Percentiles rank a stretch among this genome's conserved stretches.
phyloP scores from a whole-genome alignment of 495 filamentous ascomycete species.

The Hypoxylon crocopeplum region DNA sequence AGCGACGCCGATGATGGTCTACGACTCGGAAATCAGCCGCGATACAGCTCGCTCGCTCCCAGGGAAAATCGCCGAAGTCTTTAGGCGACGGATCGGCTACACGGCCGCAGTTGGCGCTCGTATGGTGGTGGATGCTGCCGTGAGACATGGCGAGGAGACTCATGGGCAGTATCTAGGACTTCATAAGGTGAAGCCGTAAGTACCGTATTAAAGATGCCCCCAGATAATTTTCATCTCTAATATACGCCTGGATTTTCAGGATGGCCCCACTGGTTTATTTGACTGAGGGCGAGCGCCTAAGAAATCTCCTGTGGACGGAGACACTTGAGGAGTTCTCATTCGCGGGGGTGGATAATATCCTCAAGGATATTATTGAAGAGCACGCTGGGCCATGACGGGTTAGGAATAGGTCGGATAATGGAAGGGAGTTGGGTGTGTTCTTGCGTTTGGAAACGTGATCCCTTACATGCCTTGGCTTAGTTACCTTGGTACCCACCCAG shows the following conservation, averaged over 20 bases:
- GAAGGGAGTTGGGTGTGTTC: too few relatives aligned
- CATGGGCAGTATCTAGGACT: slow-evolving; percentile 34
- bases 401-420: too few relatives aligned
- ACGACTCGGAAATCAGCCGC: not conserved
- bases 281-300: slow-evolving; percentile 5
- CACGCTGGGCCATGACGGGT: too few relatives aligned
- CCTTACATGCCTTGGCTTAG: too few relatives aligned
- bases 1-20: not conserved
- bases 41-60: not conserved
- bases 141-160: slow-evolving; percentile 8
- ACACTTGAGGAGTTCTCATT: slow-evolving; percentile 26
- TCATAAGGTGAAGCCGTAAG: slow-evolving; percentile 28
- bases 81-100: not conserved
- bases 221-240: not conserved
- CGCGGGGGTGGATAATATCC: not conserved
- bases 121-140: slow-evolving; percentile 18
- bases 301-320: slow-evolving; percentile 26
- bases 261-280: slow-evolving; percentile 6
- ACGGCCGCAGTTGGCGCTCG: slow-evolving; percentile 6
- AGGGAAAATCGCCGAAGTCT: not conserved
- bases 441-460: too few relatives aligned
- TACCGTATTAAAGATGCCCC: not conserved
- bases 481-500: too few relatives aligned
- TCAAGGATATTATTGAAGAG: too few relatives aligned
- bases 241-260: not conserved